phyloP scores from a whole-genome alignment of 2,329 filamentous ascomycete genomes.

The Neonectria neomacrospora region DNA sequence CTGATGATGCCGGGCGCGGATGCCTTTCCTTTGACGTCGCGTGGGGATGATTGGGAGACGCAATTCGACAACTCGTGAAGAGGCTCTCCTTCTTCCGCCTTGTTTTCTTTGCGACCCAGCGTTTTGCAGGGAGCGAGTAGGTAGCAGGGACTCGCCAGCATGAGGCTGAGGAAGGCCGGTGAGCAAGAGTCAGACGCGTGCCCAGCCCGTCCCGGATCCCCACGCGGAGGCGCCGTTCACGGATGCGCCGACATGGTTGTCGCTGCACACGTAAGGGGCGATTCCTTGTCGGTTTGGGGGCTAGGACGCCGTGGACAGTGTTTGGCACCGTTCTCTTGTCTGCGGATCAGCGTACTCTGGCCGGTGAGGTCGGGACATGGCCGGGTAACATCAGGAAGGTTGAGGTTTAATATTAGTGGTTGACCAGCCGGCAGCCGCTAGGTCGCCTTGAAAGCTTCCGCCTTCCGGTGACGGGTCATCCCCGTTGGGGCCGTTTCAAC shows the following conservation, averaged over 20 bases:
- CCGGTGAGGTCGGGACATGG: not conserved
- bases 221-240: not conserved
- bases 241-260: slow-evolving; percentile 1
- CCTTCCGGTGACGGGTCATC: not conserved
- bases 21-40: not conserved
- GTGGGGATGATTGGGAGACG: not conserved
- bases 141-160: not conserved
- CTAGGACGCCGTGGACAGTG: not conserved
- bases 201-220: not conserved
- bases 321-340: not conserved
- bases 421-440: not conserved
- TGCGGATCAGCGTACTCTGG: not conserved
- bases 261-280: not conserved
- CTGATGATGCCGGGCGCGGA: not conserved
- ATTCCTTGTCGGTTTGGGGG: not conserved
- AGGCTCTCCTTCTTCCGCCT: slow-evolving; percentile 1
- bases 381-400: not conserved
- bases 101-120: slow-evolving; percentile 4
- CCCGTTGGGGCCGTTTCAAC: not conserved
- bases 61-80: not conserved
- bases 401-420: not conserved
- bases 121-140: slow-evolving; percentile 2
- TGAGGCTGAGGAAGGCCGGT: slow-evolving; percentile 12
- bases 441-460: not conserved
- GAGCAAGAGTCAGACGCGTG: slow-evolving; percentile 5